Evolutionary conservation across 139 green algal genomes (phyloP), one percentile per base, ranked within the genome.

Genomic region (Chlamydomonas asymmetrica): DNA sequence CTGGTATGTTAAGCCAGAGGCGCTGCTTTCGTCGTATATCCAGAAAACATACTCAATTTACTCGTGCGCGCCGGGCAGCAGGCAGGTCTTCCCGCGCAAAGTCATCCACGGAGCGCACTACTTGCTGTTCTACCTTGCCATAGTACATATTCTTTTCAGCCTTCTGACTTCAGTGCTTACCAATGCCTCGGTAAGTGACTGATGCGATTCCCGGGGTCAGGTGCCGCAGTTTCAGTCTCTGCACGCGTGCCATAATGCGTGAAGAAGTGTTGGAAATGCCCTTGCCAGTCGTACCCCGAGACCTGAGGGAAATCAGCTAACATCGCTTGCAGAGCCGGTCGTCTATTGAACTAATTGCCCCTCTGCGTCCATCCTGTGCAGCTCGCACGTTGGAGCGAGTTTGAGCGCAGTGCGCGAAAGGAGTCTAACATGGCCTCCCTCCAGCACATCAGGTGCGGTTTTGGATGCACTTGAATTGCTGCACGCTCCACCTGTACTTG

Each of bases 81-180:
- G 62, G 9, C 63, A 79, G 61, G 73, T 79, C 3, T 79, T 79
- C 45, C n/a, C 73, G 4, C 20, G 27, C 27, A 56, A 27, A 3
- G 63, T 73, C 18, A 73, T 79, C 29, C 63, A 73, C 16, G 73
- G 49, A 0, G 61, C 73, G 9, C 73, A 79, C 49, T 79, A 79
- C 48, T 50, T 79, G 37, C 73, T 79, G 5, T 79, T 79, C 62
- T 79, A 79, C 25, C n/a, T 79, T 35, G 73, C 73, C 29, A 63
- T 79, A 8, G 73, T 79, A 16, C 73, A 79, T 38, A 79, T 79
- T 38, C 62, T 79, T 0, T 79, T 79, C 50, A 79, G 63, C 38
- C 38, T 79, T 37, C 63, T 72, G 4, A 79, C 73, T 48, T 66
- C 50, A n/a, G 63, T 71, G 29, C 72, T 79, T 20, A 73, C 73